These are phyloP conservation scores for Tardiomyces blankii DNA, from an alignment of 1,139 yeast species.

Conservation along the genomic window DNA sequence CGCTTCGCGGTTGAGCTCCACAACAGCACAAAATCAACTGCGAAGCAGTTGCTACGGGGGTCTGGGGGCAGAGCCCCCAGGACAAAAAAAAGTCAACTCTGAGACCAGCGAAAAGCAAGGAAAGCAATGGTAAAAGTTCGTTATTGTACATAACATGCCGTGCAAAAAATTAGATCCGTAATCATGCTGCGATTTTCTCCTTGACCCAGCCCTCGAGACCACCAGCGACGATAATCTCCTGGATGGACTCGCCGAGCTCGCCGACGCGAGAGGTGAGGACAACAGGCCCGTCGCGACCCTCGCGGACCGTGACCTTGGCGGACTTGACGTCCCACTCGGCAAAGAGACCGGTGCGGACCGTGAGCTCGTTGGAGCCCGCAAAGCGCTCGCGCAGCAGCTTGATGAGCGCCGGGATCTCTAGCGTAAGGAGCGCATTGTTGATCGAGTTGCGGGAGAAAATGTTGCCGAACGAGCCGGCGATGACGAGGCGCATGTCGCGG, in stretches of 20 bases:
- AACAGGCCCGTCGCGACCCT: constrained; percentile 46
- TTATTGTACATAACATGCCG: too few species aligned
- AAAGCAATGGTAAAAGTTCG: too few species aligned
- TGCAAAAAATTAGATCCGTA: too few species aligned
- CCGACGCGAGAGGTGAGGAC: constrained; percentile 82
- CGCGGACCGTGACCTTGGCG: constrained; percentile 68
- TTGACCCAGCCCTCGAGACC: constrained; percentile 98
- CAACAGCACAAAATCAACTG: too few species aligned
- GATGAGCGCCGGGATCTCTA: constrained; percentile 85
- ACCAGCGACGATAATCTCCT: constrained; percentile 92
- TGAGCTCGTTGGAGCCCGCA: constrained; percentile 45
- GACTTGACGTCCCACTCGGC: constrained; percentile 88
- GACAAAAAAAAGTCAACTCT: too few species aligned
- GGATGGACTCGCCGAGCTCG: constrained; percentile 88
- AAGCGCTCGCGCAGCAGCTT: constrained; percentile 63
- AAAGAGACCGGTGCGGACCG: constrained; percentile 91
- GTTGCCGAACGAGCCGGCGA: constrained; percentile 96
- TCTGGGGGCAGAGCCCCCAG: too few species aligned
- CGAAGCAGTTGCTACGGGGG: too few species aligned
- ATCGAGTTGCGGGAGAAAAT: constrained; percentile 92
- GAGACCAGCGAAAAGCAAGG: too few species aligned
- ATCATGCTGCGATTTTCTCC: constrained; percentile 23
- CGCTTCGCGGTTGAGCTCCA: too few species aligned
- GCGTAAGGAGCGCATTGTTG: constrained; percentile 85
- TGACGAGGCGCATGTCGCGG: constrained; percentile 82